phyloP scores from a whole-genome alignment of 495 filamentous ascomycete genomes.

The Wilcoxina mikolae region DNA sequence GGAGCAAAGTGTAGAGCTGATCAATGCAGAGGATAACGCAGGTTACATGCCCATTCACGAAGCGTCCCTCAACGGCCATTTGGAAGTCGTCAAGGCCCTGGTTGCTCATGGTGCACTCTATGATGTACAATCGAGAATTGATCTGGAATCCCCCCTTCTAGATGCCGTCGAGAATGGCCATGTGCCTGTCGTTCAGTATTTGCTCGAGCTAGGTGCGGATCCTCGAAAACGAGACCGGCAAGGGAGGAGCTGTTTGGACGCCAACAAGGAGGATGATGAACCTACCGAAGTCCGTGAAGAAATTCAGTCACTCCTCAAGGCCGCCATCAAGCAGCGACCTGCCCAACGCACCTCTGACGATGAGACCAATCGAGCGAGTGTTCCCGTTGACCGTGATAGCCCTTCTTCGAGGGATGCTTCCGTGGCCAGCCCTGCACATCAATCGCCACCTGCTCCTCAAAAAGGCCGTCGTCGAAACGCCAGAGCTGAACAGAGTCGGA shows the following conservation, averaged over 20 bases:
- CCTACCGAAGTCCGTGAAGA: conserved; percentile 32
- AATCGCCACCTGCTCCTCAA: conserved; percentile 36
- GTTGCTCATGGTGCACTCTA: conserved; percentile 68
- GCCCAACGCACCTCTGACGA: conserved; percentile 32
- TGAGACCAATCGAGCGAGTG: conserved; percentile 38
- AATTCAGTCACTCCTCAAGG: conserved; percentile 41
- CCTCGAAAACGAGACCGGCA: conserved; percentile 73
- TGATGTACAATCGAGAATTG: conserved; percentile 58
- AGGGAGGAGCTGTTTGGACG: conserved; percentile 74
- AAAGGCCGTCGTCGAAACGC: conserved; percentile 36
- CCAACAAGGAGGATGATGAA: conserved; percentile 54
- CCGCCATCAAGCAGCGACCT: conserved; percentile 29
- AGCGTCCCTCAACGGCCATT: conserved; percentile 67
- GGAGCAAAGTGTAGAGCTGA: conserved; percentile 63
- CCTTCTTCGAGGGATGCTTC: conserved; percentile 50
- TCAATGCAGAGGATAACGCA: conserved; percentile 82
- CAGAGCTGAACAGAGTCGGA: conserved; percentile 45
- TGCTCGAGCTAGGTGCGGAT: conserved; percentile 75
- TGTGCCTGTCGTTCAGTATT: conserved; percentile 69
- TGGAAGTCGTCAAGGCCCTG: conserved; percentile 66
- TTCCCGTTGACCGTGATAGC: conserved; percentile 33
- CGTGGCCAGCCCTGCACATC: conserved; percentile 48
- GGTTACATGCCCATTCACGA: conserved; percentile 89
- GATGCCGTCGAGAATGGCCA: conserved; percentile 94
- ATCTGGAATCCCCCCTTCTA: conserved; percentile 84